Base-by-base conservation (phyloP, 805 yeast species). In the Nakazawaea pomicola region DNA sequence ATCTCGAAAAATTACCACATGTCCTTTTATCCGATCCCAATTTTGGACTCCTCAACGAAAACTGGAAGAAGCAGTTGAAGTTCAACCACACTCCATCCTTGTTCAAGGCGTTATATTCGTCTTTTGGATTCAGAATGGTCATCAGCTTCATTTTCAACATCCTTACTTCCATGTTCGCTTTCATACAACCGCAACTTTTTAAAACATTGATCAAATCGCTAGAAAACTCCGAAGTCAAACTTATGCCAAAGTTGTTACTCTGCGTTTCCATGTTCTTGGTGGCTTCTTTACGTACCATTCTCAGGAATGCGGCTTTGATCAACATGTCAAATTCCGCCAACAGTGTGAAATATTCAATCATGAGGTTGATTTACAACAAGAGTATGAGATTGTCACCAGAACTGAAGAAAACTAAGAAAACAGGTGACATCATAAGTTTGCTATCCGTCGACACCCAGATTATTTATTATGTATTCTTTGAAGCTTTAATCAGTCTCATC, bases 341-440 rank as follows among this genome's bases (percentile, higher is more conserved):
- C 30, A 6, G 16, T 12, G n/a, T 78, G 31, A 74, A 75, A 49
- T 67, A 82, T 6, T 67, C 84, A 0, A 60, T 84, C 46, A 69
- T 72, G 45, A 60, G 79, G n/a, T 53, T 81, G 48, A 63, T 83
- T 20, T 83, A 78, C 54, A 69, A 72, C 35, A 84, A 84, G 57
- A 67, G 85, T 0, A 62, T 83, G 25, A 64, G 56, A 9, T 61
- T 84, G 9, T 75, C 88, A 4, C 67, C 71, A 7, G 78, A 75
- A 35, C 72, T 83, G 6, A 70, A 78, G 42, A 68, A 67, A 20
- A 63, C 66, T 6, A 62, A 70, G 47, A 60, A 81, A 2, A 68
- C 85, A 8, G 88, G 90, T 45, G 87, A 82, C 48, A 79, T 83
- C 40, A 70, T 83, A 46, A 83, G 80, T 51, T 64, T 79, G 49